A percentile compares a stretch with the other conserved stretches of the same genome.
Conservation (phyloP, 768 basidiomycete genomes). For the Trametes cingulata region DNA sequence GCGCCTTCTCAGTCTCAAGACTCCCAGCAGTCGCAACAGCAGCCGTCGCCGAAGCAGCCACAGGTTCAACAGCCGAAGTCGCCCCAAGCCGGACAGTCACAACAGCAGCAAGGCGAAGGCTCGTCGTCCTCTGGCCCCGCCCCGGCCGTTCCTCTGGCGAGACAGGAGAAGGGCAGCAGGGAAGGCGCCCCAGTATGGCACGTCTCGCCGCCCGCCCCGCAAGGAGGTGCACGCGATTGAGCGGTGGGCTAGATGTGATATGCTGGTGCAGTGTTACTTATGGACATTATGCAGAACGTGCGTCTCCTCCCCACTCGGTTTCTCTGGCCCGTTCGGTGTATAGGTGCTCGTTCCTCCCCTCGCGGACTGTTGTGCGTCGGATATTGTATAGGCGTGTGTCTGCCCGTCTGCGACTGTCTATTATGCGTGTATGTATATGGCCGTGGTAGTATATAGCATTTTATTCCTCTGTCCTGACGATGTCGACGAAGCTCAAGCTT, state of each 20-base stretch:
- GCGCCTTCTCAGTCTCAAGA: neutral
- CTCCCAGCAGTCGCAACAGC: neutral
- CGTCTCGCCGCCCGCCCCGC: slow-evolving; percentile 28
- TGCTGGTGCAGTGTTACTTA: neutral
- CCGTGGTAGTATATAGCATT: slow-evolving; percentile 20
- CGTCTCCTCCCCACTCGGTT: slow-evolving; percentile 5
- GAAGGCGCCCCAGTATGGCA: slow-evolving; percentile 36
- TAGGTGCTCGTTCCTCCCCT: neutral
- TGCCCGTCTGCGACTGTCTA: slow-evolving; percentile 4
- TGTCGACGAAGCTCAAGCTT: neutral
- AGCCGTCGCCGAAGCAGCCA: slow-evolving; percentile 7
- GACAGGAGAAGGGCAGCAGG: slow-evolving; percentile 26
- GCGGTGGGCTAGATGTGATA: slow-evolving; percentile 5
- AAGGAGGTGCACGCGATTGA: slow-evolving; percentile 22
- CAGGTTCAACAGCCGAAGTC: slow-evolving; percentile 3
- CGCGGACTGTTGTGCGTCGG: slow-evolving; percentile 8
- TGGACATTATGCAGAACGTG: slow-evolving; percentile 11
- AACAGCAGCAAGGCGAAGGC: slow-evolving; percentile 10
- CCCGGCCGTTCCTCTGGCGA: slow-evolving; percentile 28
- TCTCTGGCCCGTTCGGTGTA: neutral
- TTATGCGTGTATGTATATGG: slow-evolving; percentile 24
- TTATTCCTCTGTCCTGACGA: slow-evolving; percentile 5
- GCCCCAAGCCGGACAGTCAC: neutral
- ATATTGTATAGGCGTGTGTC: slow-evolving; percentile 18
- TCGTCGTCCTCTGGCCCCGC: slow-evolving; percentile 10